phyloP scores from a whole-genome alignment of 495 filamentous ascomycete genomes.

The Aspergillus incahuasiensis region DNA sequence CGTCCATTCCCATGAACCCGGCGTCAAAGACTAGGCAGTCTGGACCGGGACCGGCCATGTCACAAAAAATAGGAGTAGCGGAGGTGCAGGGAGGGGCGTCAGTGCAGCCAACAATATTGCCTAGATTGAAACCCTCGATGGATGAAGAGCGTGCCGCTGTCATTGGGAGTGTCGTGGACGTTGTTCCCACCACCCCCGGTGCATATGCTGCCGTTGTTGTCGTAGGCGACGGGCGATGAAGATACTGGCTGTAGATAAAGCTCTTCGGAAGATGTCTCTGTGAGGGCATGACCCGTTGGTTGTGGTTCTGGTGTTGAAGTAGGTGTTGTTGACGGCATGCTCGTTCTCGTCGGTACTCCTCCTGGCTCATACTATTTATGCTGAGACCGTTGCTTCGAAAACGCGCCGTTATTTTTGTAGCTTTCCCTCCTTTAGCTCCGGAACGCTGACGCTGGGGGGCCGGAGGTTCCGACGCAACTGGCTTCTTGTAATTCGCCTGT shows the following conservation, averaged over 20 bases:
- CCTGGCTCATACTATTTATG: slow-evolving; percentile 9
- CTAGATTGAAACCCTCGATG: slow-evolving; percentile 19
- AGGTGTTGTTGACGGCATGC: slow-evolving; percentile 1
- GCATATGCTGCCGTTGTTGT: slow-evolving; percentile 11
- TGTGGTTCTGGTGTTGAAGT: background rate
- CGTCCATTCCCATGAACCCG: slow-evolving; percentile 23
- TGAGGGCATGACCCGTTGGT: slow-evolving; percentile 13
- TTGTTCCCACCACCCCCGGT: slow-evolving; percentile 1
- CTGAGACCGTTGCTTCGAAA: slow-evolving; percentile 14
- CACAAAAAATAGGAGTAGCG: slow-evolving; percentile 21
- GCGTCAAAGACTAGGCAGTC: slow-evolving; percentile 21
- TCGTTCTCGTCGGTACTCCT: slow-evolving; percentile 24
- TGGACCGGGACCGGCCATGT: slow-evolving; percentile 17
- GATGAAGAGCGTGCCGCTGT: slow-evolving; percentile 13
- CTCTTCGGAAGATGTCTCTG: slow-evolving; percentile 13
- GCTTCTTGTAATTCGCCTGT: slow-evolving; percentile 46
- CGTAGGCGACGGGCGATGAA: slow-evolving; percentile 7
- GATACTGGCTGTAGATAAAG: slow-evolving; percentile 16
- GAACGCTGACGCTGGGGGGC: slow-evolving; percentile 49
- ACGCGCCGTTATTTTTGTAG: slow-evolving; percentile 34
- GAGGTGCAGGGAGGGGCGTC: slow-evolving; percentile 17
- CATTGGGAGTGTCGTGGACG: slow-evolving; percentile 5
- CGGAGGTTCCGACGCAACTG: slow-evolving; percentile 35
- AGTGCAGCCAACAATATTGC: slow-evolving; percentile 27
- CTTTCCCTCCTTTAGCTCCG: slow-evolving; percentile 53